phyloP scores from a whole-genome alignment of 139 green algal genomes.

The Edaphochlamys debaryana region DNA sequence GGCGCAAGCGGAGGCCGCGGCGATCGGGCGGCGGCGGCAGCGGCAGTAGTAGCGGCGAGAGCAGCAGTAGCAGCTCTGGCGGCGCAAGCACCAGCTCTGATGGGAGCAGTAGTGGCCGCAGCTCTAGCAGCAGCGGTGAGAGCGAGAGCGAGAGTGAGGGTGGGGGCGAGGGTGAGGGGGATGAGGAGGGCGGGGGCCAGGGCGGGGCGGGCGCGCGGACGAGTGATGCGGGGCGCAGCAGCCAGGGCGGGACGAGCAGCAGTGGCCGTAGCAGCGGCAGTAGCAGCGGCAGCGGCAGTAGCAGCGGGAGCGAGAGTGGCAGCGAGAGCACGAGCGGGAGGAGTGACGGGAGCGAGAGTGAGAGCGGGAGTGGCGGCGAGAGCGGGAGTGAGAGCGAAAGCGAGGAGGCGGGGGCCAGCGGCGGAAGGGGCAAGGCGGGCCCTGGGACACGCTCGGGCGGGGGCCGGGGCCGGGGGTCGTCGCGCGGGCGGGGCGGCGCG shows the following conservation, averaged over 20 bases:
- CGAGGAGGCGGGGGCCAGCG: neutral
- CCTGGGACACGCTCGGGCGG: neutral
- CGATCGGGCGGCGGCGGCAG: too few relatives aligned
- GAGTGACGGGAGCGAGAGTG: neutral
- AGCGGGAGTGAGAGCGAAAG: neutral
- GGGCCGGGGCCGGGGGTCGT: neutral
- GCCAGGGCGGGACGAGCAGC: neutral
- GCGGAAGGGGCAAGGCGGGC: neutral
- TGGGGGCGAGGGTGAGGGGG: neutral
- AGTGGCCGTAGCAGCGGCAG: neutral
- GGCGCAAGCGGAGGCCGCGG: too few relatives aligned
- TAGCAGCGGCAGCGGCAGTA: neutral
- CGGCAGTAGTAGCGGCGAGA: too few relatives aligned
- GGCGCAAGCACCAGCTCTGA: neutral
- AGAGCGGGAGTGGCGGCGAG: neutral
- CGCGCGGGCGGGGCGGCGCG: neutral
- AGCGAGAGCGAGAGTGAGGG: too few relatives aligned
- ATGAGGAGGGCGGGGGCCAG: neutral
- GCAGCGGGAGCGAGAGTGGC: neutral
- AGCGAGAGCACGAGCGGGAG: neutral
- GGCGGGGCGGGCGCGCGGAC: too few relatives aligned
- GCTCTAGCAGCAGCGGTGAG: too few relatives aligned
- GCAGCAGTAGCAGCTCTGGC: neutral
- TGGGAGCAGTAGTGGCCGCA: too few relatives aligned
- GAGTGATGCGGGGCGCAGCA: too few relatives aligned